Evolutionary conservation across 2,329 filamentous ascomycete species (phyloP), one percentile per base, ranked within the genome.

Genomic region (Dryadomyces quercus-mongolicae): DNA sequence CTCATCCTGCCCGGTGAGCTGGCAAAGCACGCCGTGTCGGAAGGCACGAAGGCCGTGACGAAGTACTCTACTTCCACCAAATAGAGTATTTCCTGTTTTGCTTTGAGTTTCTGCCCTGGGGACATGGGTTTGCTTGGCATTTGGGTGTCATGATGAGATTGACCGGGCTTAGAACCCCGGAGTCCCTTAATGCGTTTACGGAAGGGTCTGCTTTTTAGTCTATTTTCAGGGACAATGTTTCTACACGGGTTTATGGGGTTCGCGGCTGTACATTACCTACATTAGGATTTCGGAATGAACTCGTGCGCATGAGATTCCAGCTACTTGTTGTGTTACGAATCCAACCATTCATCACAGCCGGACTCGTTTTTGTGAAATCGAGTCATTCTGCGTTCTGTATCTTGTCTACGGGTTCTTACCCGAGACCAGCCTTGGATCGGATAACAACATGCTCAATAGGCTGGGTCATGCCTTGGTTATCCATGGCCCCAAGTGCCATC

Each of bases 31-130:
- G 93, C 93, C 64, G 93, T 98, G 50, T 98, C 93, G 66, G 93
- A 98, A 79, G 93, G 93, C 70, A 98, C 93, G 73, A 98, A 98
- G 88, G 93, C 93, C 56, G 93, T 98, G 65, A 98, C 93, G 81
- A 98, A 98, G 85, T 98, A 97, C 84, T 97, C 92, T 64, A 96
- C 92, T 57, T 96, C 92, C 70, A 93, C 91, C 75, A 98, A 97
- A 89, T 97, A 95, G 52, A 48, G 20, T 44, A 82, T 60, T 68
- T 63, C 67, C 63, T 68, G 58, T 61, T 69, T 64, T 66, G 63
- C 68, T 59, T 63, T 46, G 45, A 22, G 58, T 66, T 69, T 71
- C 72, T 71, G 65, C 67, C 75, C 81, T 78, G 9, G n/a, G 25
- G 69, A 68, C 69, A 68, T 69, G 68, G 72, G 75, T 75, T 71